phyloP scores from a whole-genome alignment of 768 basidiomycete genomes.

The Hygrocybe coccinea region DNA sequence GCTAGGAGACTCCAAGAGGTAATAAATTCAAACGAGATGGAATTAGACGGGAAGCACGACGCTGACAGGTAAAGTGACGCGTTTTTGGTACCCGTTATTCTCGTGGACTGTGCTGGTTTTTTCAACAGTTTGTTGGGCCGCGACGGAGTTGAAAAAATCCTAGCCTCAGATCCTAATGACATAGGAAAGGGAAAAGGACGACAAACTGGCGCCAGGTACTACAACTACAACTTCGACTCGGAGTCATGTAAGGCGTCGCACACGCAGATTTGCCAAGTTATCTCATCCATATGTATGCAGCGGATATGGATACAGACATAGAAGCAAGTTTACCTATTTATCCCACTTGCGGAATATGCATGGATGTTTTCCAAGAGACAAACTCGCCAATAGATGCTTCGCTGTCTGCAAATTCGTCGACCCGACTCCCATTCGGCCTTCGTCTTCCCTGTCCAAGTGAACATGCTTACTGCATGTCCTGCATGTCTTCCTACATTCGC shows the following conservation, averaged over 20 bases:
- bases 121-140: slow-evolving; percentile 24
- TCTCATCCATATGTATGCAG: no score
- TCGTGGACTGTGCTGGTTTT: slow-evolving; percentile 10
- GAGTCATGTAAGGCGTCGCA: background rate
- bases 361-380: slow-evolving; percentile 34
- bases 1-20: slow-evolving; percentile 29
- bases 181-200: slow-evolving; percentile 28
- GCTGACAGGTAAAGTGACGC: no score
- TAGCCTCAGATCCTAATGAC: slow-evolving; percentile 26
- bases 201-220: background rate
- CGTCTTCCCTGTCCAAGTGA: slow-evolving; percentile 31
- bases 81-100: no score
- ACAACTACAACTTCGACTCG: background rate
- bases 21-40: slow-evolving; percentile 27
- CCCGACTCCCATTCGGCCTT: slow-evolving; percentile 31
- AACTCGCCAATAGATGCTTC: slow-evolving; percentile 31
- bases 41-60: background rate
- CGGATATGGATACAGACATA: background rate
- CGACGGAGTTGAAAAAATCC: slow-evolving; percentile 22
- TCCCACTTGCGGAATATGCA: slow-evolving; percentile 33
- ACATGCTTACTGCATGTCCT: slow-evolving; percentile 35
- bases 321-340: background rate
- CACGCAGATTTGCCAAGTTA: no score
- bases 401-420: slow-evolving; percentile 32
- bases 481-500: slow-evolving; percentile 31